Conservation (phyloP, 2,329 filamentous ascomycete species). For the Furcasterigmium sp. region DNA sequence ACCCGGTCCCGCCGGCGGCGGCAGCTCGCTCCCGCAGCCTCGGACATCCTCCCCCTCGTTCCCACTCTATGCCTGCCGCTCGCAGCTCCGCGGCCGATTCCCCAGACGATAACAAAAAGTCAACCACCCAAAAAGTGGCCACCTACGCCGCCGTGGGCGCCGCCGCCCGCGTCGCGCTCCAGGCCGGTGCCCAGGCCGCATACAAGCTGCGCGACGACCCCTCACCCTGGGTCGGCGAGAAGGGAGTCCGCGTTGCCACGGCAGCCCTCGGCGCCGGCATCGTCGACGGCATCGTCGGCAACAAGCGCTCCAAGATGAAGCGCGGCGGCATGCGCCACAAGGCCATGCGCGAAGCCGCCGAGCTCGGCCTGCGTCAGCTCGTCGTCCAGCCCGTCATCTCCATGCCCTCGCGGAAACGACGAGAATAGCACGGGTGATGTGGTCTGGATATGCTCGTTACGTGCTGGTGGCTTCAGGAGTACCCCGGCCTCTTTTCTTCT, state of each 20-base stretch:
- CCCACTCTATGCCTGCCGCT: constrained; percentile 1
- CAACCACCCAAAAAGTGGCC: constrained; percentile 9
- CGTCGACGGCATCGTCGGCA: constrained; percentile 38
- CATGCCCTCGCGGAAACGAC: too few species aligned
- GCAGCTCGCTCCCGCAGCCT: not conserved
- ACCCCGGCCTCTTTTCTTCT: too few species aligned
- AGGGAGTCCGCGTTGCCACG: constrained; percentile 42
- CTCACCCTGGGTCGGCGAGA: constrained; percentile 41
- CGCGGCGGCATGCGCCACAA: constrained; percentile 12
- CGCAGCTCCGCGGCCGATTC: not conserved
- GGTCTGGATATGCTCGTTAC: too few species aligned
- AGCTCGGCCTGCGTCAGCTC: not conserved
- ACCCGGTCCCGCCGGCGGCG: not conserved
- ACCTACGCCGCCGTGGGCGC: constrained; percentile 10
- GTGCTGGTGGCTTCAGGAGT: too few species aligned
- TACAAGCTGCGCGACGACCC: constrained; percentile 39
- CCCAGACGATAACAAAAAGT: constrained; percentile 9
- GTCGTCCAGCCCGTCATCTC: constrained; percentile 3
- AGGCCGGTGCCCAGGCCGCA: constrained; percentile 42
- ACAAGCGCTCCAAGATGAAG: constrained; percentile 21
- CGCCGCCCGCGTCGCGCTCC: constrained; percentile 40
- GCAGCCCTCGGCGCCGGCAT: constrained; percentile 43
- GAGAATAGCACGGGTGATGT: too few species aligned
- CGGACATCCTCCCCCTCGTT: not conserved
- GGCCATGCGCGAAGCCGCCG: constrained; percentile 10